Conservation (phyloP, 1,139 yeast genomes). For the Pichia kudriavzevii region DNA sequence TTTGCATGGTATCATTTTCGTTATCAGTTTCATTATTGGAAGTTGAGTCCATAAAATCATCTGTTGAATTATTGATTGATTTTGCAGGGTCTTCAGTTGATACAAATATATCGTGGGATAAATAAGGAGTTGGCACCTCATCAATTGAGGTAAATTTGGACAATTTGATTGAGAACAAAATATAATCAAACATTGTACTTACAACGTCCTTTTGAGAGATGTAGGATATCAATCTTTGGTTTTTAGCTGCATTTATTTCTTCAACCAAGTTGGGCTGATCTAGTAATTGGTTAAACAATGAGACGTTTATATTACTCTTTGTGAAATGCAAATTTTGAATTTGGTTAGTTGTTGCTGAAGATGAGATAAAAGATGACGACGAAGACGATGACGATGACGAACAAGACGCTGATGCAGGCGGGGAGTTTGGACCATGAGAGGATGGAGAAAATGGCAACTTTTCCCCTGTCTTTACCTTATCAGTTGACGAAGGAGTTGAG, state of each 20-base stretch:
- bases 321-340: slow-evolving; percentile 2
- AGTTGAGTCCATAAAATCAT: slow-evolving; percentile 8
- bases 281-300: slow-evolving; percentile 54
- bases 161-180: slow-evolving; percentile 33
- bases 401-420: background rate
- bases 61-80: slow-evolving; percentile 6
- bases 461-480: too few relatives aligned
- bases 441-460: too few relatives aligned
- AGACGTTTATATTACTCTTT: slow-evolving; percentile 19
- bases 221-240: slow-evolving; percentile 71
- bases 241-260: slow-evolving; percentile 68
- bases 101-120: slow-evolving; percentile 12
- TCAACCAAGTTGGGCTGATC: slow-evolving; percentile 84
- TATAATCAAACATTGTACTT: slow-evolving; percentile 56
- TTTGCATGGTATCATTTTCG: slow-evolving; percentile 8
- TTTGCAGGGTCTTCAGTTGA: slow-evolving; percentile 1
- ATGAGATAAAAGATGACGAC: too few relatives aligned
- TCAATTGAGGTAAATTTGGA: slow-evolving; percentile 6
- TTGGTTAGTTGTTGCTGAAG: too few relatives aligned
- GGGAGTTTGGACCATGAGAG: too few relatives aligned
- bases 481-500: too few relatives aligned
- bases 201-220: slow-evolving; percentile 66
- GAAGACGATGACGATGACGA: slow-evolving; percentile 1
- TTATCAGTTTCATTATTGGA: slow-evolving; percentile 17
- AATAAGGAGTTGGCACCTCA: slow-evolving; percentile 10